phyloP scores from a whole-genome alignment of 2,329 filamentous ascomycete genomes.

The Nemania diffusa region DNA sequence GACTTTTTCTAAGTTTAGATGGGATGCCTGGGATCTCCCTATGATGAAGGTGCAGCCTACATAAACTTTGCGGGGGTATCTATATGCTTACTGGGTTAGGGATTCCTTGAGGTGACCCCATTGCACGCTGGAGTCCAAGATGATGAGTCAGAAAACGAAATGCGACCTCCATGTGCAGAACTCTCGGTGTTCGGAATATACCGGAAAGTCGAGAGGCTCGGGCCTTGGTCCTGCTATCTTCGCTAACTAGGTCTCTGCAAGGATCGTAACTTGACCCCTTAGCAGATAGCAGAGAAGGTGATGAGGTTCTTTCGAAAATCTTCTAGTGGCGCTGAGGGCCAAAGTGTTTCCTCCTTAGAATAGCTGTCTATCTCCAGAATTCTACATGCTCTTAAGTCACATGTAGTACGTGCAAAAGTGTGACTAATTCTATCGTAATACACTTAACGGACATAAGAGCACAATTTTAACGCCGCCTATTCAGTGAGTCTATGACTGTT shows the following conservation, averaged over 20 bases:
- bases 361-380: neutral
- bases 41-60: conserved; percentile 5
- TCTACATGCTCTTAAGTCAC: neutral
- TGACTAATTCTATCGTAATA: neutral
- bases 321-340: neutral
- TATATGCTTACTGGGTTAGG: neutral
- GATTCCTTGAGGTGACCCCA: conserved; percentile 28
- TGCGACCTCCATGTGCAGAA: conserved; percentile 18
- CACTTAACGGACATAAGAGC: neutral
- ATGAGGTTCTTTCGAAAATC: conserved; percentile 12
- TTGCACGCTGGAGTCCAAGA: conserved; percentile 28
- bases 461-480: neutral
- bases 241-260: conserved; percentile 13
- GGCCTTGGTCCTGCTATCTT: conserved; percentile 16
- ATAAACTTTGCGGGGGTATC: neutral
- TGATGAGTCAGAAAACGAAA: conserved; percentile 15
- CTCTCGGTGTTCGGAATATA: conserved; percentile 20
- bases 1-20: neutral
- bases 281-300: conserved; percentile 23
- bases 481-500: neutral
- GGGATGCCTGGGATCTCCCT: conserved; percentile 15
- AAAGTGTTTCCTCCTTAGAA: neutral
- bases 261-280: conserved; percentile 11
- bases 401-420: neutral
- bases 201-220: conserved; percentile 12